A percentile compares a stretch with the other conserved stretches of the same genome.
phyloP scores from a whole-genome alignment of 805 yeast genomes.

The Myxozyma vanderwaltii region DNA sequence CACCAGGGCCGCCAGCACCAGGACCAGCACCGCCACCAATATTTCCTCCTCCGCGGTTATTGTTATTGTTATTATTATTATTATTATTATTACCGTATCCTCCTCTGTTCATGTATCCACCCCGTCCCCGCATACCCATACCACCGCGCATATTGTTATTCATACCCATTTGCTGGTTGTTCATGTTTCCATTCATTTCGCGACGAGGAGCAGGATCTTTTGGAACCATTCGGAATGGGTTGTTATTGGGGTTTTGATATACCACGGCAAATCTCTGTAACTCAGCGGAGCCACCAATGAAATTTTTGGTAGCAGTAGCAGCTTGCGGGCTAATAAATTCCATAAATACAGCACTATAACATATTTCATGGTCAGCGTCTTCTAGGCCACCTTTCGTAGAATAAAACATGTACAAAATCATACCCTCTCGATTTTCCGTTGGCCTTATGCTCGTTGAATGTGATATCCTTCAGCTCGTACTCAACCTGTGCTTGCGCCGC shows the following conservation, averaged over 20 bases:
- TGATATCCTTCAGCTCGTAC: slow-evolving; percentile 33
- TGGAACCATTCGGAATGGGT: slow-evolving; percentile 34
- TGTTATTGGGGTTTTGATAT: slow-evolving; percentile 23
- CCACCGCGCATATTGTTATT: slow-evolving; percentile 12
- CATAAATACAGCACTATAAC: slow-evolving; percentile 26
- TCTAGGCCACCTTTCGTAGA: neutral
- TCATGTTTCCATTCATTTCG: slow-evolving; percentile 9
- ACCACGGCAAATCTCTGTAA: neutral
- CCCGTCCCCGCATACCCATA: slow-evolving; percentile 25
- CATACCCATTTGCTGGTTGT: neutral
- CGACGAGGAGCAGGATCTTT: slow-evolving; percentile 24
- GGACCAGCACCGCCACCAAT: slow-evolving; percentile 19
- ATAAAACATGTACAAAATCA: neutral
- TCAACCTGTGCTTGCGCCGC: slow-evolving; percentile 32
- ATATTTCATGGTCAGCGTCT: neutral
- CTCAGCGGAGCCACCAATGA: slow-evolving; percentile 9
- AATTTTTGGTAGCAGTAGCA: slow-evolving; percentile 28
- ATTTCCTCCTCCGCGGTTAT: slow-evolving; percentile 16
- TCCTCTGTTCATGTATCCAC: slow-evolving; percentile 12
- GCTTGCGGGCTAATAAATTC: slow-evolving; percentile 32
- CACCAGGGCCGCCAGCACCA: slow-evolving; percentile 21
- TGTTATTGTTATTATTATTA: neutral
- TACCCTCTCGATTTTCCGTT: slow-evolving; percentile 36
- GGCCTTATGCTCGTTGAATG: slow-evolving; percentile 36
- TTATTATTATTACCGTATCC: neutral